Percentiles rank a stretch among this genome's conserved stretches.
phyloP scores from a whole-genome alignment of 441 rosid genomes.

The Populus hybrid region DNA sequence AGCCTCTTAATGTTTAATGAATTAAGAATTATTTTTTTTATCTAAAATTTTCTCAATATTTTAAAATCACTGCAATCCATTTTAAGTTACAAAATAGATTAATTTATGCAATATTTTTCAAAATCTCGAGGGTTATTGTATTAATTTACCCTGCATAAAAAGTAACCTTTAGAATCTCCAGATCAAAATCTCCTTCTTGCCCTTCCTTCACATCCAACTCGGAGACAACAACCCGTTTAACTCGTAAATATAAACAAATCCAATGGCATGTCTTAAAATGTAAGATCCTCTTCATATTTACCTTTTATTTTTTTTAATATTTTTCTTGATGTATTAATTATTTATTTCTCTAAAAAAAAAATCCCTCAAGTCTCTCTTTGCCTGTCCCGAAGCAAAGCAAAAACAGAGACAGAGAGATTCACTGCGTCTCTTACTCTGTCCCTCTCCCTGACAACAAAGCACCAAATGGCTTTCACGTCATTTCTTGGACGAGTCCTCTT shows the following conservation, averaged over 20 bases:
- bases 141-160: background rate
- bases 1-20: background rate
- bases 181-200: background rate
- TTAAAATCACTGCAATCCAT: background rate
- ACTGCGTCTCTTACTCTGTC: background rate
- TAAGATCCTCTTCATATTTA: background rate
- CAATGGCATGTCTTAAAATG: background rate
- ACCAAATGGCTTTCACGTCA: conserved; percentile 30
- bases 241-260: background rate
- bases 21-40: too few species aligned
- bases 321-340: background rate
- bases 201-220: background rate
- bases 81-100: too few species aligned
- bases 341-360: background rate
- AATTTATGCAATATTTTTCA: background rate
- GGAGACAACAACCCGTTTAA: background rate
- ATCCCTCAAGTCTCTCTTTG: background rate
- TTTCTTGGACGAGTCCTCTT: conserved; percentile 39
- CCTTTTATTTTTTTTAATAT: background rate
- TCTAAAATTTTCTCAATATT: too few species aligned
- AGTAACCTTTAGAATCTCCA: background rate
- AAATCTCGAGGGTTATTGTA: background rate
- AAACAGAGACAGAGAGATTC: background rate
- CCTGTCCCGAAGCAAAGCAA: background rate
- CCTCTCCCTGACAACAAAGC: background rate